These are phyloP conservation scores for Kodamaea sp. DNA, from an alignment of 1,139 yeast genomes.

Conservation along the genomic window DNA sequence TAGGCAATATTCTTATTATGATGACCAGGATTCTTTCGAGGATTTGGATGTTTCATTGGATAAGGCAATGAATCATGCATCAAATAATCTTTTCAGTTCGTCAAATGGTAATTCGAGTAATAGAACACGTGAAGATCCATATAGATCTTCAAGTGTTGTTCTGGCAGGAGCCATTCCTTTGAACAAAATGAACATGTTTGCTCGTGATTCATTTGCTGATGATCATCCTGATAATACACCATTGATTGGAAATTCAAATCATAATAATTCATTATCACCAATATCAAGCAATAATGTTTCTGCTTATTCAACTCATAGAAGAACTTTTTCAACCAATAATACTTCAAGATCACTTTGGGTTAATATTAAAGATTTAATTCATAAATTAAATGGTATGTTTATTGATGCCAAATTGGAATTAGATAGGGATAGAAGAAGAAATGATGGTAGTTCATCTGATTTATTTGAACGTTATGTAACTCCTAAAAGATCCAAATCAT, in stretches of 20 bases:
- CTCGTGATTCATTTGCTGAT: conserved; percentile 5
- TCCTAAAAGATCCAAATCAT: conserved; percentile 31
- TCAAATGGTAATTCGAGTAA: conserved; percentile 17
- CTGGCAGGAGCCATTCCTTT: conserved; percentile 27
- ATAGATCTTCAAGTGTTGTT: conserved; percentile 3
- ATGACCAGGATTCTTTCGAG: conserved; percentile 33
- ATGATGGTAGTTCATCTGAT: conserved; percentile 3
- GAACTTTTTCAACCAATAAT: conserved; percentile 1
- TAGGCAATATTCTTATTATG: conserved; percentile 1
- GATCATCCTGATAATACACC: conserved; percentile 8
- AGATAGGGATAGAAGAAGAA: conserved; percentile 23
- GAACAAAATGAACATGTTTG: conserved; percentile 17
- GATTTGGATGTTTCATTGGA: conserved; percentile 45
- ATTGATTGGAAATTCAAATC: conserved; percentile 3
- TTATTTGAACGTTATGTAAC: conserved; percentile 31
- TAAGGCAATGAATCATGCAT: conserved; percentile 40
- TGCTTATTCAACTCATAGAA: conserved; percentile 1
- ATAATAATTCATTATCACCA: neutral
- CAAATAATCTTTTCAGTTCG: conserved; percentile 26
- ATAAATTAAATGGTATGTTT: conserved; percentile 19
- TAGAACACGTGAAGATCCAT: conserved; percentile 4
- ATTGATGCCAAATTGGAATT: conserved; percentile 27
- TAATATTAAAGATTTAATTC: conserved; percentile 15
- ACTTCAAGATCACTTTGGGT: conserved; percentile 15
- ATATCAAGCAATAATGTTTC: conserved; percentile 1